These are phyloP conservation scores for Brasenia schreberi DNA, from an alignment of 164 flowering plant genomes.

Conservation along the genomic window DNA sequence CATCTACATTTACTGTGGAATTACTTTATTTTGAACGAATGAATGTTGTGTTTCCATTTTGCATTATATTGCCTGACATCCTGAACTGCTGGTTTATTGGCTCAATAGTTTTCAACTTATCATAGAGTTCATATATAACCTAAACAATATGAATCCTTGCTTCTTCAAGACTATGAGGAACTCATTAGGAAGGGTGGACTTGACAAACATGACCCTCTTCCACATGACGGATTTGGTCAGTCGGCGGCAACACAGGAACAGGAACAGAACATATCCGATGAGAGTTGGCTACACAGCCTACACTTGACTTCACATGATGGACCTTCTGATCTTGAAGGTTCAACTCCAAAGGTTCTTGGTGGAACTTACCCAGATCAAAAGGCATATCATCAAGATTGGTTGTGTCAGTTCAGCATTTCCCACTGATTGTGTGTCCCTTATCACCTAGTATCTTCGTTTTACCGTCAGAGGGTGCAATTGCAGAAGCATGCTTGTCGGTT, in stretches of 20 bases:
- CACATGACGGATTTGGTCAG: not conserved
- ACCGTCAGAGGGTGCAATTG: constrained; percentile 86
- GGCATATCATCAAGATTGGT: constrained; percentile 30
- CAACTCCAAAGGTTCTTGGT: constrained; percentile 15
- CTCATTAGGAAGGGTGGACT: constrained; percentile 32
- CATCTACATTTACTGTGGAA: too few relatives aligned
- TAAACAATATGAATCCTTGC: constrained; percentile 74
- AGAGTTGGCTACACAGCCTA: constrained; percentile 52
- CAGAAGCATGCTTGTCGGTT: constrained; percentile 68
- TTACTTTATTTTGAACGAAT: too few relatives aligned
- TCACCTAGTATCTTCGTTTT: constrained; percentile 79
- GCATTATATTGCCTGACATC: too few relatives aligned
- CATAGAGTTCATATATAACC: too few relatives aligned
- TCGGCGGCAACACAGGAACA: not conserved
- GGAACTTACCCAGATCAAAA: constrained; percentile 16
- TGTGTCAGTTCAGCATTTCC: constrained; percentile 79
- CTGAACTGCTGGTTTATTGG: too few relatives aligned
- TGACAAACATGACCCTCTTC: constrained; percentile 11
- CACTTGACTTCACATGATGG: too few relatives aligned
- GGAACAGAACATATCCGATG: constrained; percentile 28
- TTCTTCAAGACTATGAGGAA: constrained; percentile 90
- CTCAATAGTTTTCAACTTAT: too few relatives aligned
- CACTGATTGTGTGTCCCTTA: constrained; percentile 76
- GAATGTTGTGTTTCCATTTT: too few relatives aligned
- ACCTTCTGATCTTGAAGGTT: constrained; percentile 5